phyloP scores from a whole-genome alignment of 352 stramenopile genomes.

The Phytophthora constricta region DNA sequence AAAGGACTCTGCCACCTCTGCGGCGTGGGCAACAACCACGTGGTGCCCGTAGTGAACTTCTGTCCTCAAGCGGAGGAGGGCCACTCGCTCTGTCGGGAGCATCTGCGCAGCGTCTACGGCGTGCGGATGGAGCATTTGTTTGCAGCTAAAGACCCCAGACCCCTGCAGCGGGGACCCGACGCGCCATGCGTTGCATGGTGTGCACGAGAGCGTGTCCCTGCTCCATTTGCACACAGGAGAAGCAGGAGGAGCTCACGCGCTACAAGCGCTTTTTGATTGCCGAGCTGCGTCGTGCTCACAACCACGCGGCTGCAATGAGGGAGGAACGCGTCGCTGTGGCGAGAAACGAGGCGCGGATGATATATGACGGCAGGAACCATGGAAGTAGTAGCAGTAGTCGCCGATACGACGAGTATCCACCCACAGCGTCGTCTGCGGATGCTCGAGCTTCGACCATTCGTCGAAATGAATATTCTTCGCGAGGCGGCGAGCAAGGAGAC shows the following conservation, averaged over 20 bases:
- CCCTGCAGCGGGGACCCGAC: conserved; percentile 59
- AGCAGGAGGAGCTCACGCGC: conserved; percentile 38
- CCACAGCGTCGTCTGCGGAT: conserved; percentile 8
- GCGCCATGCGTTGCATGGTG: conserved; percentile 66
- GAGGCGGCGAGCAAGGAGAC: conserved; percentile 11
- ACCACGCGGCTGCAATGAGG: neutral
- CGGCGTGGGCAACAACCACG: conserved; percentile 49
- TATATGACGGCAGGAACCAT: conserved; percentile 15
- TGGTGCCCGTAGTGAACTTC: conserved; percentile 79
- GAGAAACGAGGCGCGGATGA: conserved; percentile 1
- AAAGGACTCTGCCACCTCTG: conserved; percentile 78
- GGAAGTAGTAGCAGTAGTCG: conserved; percentile 12
- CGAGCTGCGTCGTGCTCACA: conserved; percentile 31
- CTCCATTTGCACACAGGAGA: conserved; percentile 51
- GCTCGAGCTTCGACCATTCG: conserved; percentile 10
- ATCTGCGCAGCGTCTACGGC: conserved; percentile 73
- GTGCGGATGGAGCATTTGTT: conserved; percentile 81
- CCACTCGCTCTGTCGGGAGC: conserved; percentile 78
- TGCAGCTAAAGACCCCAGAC: conserved; percentile 53
- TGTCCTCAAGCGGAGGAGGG: conserved; percentile 66
- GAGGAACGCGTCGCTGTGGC: neutral
- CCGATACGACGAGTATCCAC: conserved; percentile 24
- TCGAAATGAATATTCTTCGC: conserved; percentile 14
- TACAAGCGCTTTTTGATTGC: conserved; percentile 50
- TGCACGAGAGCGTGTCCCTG: conserved; percentile 69